Base-by-base conservation (phyloP, 1,284 basidiomycete species). In the Salmacisia buchloeana region DNA sequence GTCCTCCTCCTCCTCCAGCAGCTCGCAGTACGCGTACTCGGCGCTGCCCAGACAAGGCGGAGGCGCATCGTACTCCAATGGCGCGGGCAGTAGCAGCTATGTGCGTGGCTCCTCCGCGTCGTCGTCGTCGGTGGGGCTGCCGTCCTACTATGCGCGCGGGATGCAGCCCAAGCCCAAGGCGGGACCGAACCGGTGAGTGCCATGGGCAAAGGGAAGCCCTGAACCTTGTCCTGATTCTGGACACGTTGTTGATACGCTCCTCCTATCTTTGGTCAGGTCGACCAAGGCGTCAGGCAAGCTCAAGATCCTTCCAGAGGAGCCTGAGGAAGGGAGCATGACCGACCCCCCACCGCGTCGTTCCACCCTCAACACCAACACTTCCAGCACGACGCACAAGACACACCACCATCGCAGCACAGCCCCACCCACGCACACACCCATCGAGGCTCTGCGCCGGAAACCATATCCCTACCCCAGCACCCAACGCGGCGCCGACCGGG, bases 271-370 rank as follows among this genome's bases (percentile, higher is more conserved):
- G n/a, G 15, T 13, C 69, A 82, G 81, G 70, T 83, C 91, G n/a
- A 93, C 93, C 0, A 96, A 96, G 79, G 85, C 87, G 25, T 87
- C 88, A 4, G 85, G 87, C 64, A 94, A 94, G 79, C 86, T 96
- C 75, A 94, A 96, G 80, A 92, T 96, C 43, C 85, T 97, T 21
- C 93, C 93, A 46, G 92, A 94, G 71, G 90, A 94, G 75, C 90
- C 90, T 10, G 89, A 92, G 61, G 80, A 82, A 58, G 74, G 80
- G 61, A 61, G 63, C 13, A 57, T 15, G 67, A 58, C 13, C 65
- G 64, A 6, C 66, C 68, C 15, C 13, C 59, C 61, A 64, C 46
- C n/a, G 62, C 64, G 25, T 63, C 66, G n/a, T n/a, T n/a, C n/a
- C n/a, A n/a, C n/a, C n/a, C n/a, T n/a, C n/a, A n/a, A n/a, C n/a